Base-by-base conservation (phyloP, 1,284 basidiomycete species). In the Ustilago nuda region DNA sequence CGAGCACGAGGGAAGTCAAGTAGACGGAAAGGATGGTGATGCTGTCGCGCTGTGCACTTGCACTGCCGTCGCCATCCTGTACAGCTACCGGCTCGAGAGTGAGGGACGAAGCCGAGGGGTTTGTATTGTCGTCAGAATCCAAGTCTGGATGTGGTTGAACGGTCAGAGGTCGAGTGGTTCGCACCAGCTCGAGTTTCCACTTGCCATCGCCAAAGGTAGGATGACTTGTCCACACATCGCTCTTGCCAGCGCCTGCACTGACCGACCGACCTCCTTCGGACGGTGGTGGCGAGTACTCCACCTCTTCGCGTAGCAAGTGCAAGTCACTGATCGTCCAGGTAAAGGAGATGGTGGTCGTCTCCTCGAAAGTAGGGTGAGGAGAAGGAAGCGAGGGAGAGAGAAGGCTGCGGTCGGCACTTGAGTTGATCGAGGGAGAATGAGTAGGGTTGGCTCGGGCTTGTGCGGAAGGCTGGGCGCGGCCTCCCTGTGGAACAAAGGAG, bases 111-210 rank as follows among this genome's bases (percentile, higher is more conserved):
- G 46, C 50, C 1, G 60, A 27, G n/a, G 15, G 23, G 15, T n/a
- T 27, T 15, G 41, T 32, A 35, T 68, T 19, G 27, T 11, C 32
- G n/a, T 32, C 11, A 3, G 56, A 46, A 36, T 35, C 12, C 8
- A 46, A 35, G 17, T 53, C 45, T 53, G 33, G 46, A 27, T 30
- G 17, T 5, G 23, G 8, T 19, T 13, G 17, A 32, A 36, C 19
- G 5, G 57, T 23, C 33, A 70, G 51, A 36, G 61, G 41, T 2
- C 76, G 64, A 3, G 62, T 56, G 19, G 76, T 79, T 2, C 81
- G 73, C 1, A 80, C 74, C 11, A 84, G 76, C 62, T 84, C 83
- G n/a, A 85, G 57, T 56, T 78, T 82, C 84, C 84, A 85, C 41
- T 78, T 83, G 50, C 79, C 80, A 41, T 81, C 79, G 23, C 83